Evolutionary conservation across 257 asterid species (phyloP).

Genomic region (Salvia miltiorrhiza): DNA sequence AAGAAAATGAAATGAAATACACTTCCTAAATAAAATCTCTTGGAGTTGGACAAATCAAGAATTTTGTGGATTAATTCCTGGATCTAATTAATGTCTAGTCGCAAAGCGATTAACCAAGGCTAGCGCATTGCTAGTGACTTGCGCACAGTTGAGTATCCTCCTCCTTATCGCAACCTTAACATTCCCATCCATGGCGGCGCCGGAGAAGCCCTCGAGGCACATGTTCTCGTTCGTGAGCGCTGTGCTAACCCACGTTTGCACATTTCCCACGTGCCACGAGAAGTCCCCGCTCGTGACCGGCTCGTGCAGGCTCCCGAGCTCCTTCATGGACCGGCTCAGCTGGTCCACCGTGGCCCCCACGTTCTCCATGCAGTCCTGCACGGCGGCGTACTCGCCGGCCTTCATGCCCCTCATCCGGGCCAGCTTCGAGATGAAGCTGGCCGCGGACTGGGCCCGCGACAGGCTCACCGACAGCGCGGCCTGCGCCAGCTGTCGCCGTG

Average conservation of each 20-base stretch:
- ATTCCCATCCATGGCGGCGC: conserved; percentile 32
- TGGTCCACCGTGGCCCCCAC: conserved; percentile 49
- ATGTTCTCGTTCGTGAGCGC: conserved; percentile 50
- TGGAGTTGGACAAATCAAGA: too few species aligned
- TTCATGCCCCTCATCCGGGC: conserved; percentile 27
- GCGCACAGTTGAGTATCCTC: conserved; percentile 39
- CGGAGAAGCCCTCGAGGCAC: conserved; percentile 44
- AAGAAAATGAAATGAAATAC: too few species aligned
- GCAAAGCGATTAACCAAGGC: conserved; percentile 62
- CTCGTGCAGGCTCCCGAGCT: conserved; percentile 36
- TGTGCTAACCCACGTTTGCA: conserved; percentile 67
- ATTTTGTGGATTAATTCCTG: too few species aligned
- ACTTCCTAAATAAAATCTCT: too few species aligned
- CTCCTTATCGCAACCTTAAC: conserved; percentile 34
- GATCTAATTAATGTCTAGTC: neutral
- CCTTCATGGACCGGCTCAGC: conserved; percentile 49
- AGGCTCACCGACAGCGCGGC: conserved; percentile 57
- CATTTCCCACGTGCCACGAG: conserved; percentile 64
- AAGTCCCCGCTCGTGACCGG: conserved; percentile 34
- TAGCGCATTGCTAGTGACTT: conserved; percentile 52
- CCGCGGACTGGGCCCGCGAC: conserved; percentile 35
- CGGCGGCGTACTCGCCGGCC: conserved; percentile 42
- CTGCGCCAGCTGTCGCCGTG: conserved; percentile 44
- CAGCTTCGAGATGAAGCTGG: conserved; percentile 39
- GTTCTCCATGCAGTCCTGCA: conserved; percentile 49